A percentile compares a stretch with the other conserved stretches of the same genome.
Conservation (phyloP, 2,329 filamentous ascomycete genomes). For the Thelonectria olida region DNA sequence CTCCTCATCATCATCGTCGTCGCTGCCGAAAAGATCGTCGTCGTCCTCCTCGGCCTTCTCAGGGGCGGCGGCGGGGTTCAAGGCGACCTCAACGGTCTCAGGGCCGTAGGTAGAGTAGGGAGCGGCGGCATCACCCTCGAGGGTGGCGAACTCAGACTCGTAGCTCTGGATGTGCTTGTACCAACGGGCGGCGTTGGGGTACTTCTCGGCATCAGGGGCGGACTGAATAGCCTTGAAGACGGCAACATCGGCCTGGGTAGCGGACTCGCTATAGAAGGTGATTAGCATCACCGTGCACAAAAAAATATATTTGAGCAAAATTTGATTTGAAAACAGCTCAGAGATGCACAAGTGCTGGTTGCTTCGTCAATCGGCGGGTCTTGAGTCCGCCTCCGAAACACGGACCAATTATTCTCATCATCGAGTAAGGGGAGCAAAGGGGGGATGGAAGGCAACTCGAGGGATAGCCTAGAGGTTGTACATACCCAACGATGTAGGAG, state of each 20-base stretch:
- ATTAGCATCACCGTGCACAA: constrained; percentile 30
- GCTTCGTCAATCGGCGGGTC: constrained; percentile 85
- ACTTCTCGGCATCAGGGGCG: constrained; percentile 83
- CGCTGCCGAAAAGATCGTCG: constrained; percentile 88
- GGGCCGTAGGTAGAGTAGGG: constrained; percentile 91
- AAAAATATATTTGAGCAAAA: constrained; percentile 1
- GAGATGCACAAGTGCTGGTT: constrained; percentile 80
- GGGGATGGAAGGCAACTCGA: background rate
- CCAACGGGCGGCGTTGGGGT: constrained; percentile 94
- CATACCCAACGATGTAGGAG: constrained; percentile 87
- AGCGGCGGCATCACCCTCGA: constrained; percentile 91
- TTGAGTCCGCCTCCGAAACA: constrained; percentile 95
- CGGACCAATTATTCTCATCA: constrained; percentile 93
- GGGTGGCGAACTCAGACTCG: constrained; percentile 89
- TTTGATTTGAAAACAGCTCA: constrained; percentile 57
- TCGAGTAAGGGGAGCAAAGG: constrained; percentile 23
- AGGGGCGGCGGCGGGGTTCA: constrained; percentile 84
- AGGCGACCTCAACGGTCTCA: constrained; percentile 76
- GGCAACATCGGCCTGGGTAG: constrained; percentile 95
- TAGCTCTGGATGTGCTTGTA: constrained; percentile 98
- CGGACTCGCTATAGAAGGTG: constrained; percentile 56
- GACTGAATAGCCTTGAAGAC: constrained; percentile 88
- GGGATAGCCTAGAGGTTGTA: constrained; percentile 35
- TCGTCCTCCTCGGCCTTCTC: constrained; percentile 40
- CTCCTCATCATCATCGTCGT: constrained; percentile 96